phyloP scores from a whole-genome alignment of 352 stramenopile genomes.

The Globisporangium uncinulatum region DNA sequence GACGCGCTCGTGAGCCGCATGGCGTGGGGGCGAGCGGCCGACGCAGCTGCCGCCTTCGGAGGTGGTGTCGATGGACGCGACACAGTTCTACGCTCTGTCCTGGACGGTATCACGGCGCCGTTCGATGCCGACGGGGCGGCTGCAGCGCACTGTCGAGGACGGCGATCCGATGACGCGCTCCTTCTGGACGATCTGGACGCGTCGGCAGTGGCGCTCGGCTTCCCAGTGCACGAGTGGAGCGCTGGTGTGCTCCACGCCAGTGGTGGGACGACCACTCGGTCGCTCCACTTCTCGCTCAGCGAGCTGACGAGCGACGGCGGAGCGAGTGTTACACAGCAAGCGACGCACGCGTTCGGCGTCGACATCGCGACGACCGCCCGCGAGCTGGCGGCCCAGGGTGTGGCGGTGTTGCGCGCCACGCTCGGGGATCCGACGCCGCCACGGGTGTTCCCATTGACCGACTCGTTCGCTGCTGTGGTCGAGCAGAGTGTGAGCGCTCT shows the following conservation, averaged over 20 bases:
- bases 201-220: constrained; percentile 30
- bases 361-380: neutral
- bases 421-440: neutral
- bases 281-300: neutral
- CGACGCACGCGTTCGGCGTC: neutral
- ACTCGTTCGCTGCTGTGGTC: neutral
- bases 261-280: neutral
- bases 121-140: neutral
- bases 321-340: neutral
- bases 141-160: constrained; percentile 2
- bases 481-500: neutral
- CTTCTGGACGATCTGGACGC: constrained; percentile 30
- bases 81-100: neutral
- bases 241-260: constrained; percentile 9
- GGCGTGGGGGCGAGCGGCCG: too few relatives aligned
- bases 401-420: neutral
- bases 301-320: neutral
- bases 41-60: neutral
- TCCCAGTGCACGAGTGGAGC: constrained; percentile 28
- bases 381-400: neutral
- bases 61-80: neutral
- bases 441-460: neutral
- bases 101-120: neutral
- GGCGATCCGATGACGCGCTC: neutral
- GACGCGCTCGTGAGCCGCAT: neutral